These are phyloP conservation scores for Chytriomyces sp. DNA, from an alignment of 192 early-diverging fungal genomes.

Conservation along the genomic window DNA sequence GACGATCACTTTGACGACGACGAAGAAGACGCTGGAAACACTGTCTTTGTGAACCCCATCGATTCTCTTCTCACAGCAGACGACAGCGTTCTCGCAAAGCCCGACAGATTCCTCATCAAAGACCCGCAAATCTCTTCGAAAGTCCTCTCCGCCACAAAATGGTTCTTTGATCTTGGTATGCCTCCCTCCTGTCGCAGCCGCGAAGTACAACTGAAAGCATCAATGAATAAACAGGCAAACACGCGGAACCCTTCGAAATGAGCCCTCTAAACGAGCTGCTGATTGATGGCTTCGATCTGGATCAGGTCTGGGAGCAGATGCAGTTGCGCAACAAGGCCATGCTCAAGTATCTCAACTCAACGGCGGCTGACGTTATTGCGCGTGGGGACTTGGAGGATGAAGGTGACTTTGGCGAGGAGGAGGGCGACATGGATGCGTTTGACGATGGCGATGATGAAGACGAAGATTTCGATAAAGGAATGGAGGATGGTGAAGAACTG, in stretches of 20 bases:
- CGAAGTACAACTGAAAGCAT: not conserved
- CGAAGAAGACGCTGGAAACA: not conserved
- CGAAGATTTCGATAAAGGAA: constrained; percentile 42
- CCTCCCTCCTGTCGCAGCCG: not conserved
- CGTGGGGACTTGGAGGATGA: constrained; percentile 34
- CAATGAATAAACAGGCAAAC: constrained; percentile 39
- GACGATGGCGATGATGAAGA: constrained; percentile 41
- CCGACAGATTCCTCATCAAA: constrained; percentile 17
- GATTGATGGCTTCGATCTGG: constrained; percentile 72
- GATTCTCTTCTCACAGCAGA: not conserved
- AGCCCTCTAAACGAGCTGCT: constrained; percentile 63
- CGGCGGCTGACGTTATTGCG: constrained; percentile 29
- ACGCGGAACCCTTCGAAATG: constrained; percentile 50
- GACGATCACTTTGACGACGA: not conserved
- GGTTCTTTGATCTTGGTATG: constrained; percentile 34
- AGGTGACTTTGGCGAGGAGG: constrained; percentile 34
- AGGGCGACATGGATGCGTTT: constrained; percentile 44
- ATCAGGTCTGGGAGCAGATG: constrained; percentile 95
- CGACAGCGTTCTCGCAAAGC: not conserved
- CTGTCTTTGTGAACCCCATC: not conserved
- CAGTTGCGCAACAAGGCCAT: constrained; percentile 83
- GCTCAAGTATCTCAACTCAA: constrained; percentile 54
- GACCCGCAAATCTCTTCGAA: constrained; percentile 2
- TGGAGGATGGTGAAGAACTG: constrained; percentile 35
- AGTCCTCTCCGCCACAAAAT: constrained; percentile 19